phyloP scores from a whole-genome alignment of 2,329 filamentous ascomycete genomes.

The Cytospora schulzeri region DNA sequence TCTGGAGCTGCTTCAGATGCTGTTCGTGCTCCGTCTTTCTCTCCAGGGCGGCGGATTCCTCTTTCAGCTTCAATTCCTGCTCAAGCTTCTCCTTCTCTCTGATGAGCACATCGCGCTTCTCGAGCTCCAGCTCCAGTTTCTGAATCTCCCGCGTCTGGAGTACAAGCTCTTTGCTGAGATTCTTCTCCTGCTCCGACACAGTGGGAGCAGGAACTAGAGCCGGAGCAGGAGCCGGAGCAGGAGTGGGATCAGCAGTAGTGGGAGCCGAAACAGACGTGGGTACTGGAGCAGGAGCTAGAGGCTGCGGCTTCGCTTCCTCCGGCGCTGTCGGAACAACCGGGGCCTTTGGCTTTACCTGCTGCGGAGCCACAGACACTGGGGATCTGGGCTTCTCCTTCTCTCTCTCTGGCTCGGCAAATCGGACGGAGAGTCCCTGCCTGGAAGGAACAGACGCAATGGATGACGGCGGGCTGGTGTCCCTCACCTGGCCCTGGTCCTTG shows the following conservation, averaged over 20 bases:
- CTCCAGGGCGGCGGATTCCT: constrained; percentile 17
- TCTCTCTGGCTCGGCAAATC: constrained; percentile 25
- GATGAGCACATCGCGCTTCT: constrained; percentile 20
- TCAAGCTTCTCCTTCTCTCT: constrained; percentile 23
- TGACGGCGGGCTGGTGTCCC: constrained; percentile 2
- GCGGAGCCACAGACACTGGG: neutral
- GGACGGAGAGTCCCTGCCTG: constrained; percentile 15
- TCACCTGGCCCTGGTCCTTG: constrained; percentile 24
- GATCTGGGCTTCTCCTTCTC: constrained; percentile 1
- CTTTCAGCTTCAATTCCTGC: constrained; percentile 10
- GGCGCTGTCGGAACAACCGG: neutral
- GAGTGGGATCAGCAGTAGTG: neutral
- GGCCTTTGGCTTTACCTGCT: neutral
- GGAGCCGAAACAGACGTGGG: neutral
- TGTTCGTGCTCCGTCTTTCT: constrained; percentile 22
- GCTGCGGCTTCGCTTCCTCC: neutral
- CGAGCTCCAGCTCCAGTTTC: constrained; percentile 24
- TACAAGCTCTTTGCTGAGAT: constrained; percentile 26
- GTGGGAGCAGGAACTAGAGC: neutral
- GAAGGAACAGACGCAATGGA: constrained; percentile 2
- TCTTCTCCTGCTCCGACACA: constrained; percentile 16
- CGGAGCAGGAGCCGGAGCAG: neutral
- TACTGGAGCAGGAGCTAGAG: neutral
- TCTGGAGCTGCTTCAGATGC: constrained; percentile 17
- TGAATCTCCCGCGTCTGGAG: constrained; percentile 25